phyloP scores from a whole-genome alignment of 129 eudicot species.

The Lonicera japonica region DNA sequence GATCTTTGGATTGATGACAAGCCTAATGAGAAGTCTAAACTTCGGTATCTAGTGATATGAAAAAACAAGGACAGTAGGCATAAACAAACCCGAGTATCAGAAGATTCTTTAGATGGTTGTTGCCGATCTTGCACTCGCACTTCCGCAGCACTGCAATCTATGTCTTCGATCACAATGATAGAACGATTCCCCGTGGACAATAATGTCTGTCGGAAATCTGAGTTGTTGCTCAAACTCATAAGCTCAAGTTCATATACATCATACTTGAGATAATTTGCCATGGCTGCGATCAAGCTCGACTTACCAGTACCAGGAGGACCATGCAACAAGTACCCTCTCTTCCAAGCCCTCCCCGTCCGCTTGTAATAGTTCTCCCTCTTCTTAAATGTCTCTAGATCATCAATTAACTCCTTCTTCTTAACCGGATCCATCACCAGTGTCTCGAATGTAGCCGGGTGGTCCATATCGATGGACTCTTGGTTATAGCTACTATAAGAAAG shows the following conservation, averaged over 20 bases:
- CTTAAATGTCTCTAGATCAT: background rate
- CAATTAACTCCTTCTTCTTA: background rate
- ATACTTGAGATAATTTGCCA: background rate
- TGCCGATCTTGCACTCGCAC: too few relatives aligned
- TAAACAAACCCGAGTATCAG: too few relatives aligned
- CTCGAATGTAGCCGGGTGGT: background rate
- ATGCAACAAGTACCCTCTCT: too few relatives aligned
- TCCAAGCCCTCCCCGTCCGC: background rate
- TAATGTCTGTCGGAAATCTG: background rate
- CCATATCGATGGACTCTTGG: background rate
- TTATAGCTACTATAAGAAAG: background rate
- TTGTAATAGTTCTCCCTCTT: background rate
- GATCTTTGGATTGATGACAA: too few relatives aligned
- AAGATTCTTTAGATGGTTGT: too few relatives aligned
- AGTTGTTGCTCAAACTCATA: background rate
- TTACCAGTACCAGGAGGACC: too few relatives aligned
- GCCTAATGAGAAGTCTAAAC: too few relatives aligned
- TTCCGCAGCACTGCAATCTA: too few relatives aligned
- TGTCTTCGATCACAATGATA: background rate
- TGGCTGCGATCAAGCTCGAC: background rate
- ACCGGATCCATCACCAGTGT: background rate
- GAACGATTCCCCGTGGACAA: background rate
- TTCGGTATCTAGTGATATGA: too few relatives aligned
- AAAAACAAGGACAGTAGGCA: too few relatives aligned
- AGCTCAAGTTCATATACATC: background rate